Base-by-base conservation (phyloP, 2,329 filamentous ascomycete species). In the Karstenula rhodostoma region DNA sequence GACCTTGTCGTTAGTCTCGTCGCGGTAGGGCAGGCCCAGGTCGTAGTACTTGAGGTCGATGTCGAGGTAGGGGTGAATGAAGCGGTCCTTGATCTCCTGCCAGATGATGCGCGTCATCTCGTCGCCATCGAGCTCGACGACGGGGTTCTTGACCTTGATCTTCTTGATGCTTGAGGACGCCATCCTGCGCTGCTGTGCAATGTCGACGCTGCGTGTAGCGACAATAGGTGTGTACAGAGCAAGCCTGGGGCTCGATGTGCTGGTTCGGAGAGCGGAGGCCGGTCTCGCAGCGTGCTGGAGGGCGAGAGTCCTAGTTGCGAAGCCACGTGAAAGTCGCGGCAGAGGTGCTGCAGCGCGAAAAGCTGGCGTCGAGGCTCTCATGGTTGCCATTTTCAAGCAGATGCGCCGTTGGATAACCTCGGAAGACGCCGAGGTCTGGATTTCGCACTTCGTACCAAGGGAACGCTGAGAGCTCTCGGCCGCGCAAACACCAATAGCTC, bases 101-200 rank as follows among this genome's bases (percentile, higher is more conserved):
- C 95, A 99, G 85, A 99, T 99, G 80, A 99, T 94, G 75, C 95
- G 87, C 73, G 95, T 99, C 95, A 98, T 98, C 89, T 90, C 88
- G 80, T 90, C 87, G 76, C 94, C 94, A 79, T 98, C 94, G 74
- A 98, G 88, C 85, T 98, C 95, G 80, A 99, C 95, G 79, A 99
- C 90, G 68, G 95, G 95, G 83, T 97, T 98, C 89, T 96, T 94
- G 85, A 99, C 95, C 88, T 96, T 95, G 87, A 98, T 98, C 90
- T 98, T 99, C 76, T 87, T 84, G 87, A 97, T 97, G 89, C 97
- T 97, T 73, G 86, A 83, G 48, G 68, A 73, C 55, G 74, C 68
- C 74, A 78, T 78, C 56, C 66, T 76, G 65, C 69, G 66, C 63
- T 69, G 67, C 61, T 67, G 70, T 58, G 40, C 61, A 33, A 58